Evolutionary conservation across 23 red algal genomes (phyloP).

Genomic region (Agarophyton chilense): DNA sequence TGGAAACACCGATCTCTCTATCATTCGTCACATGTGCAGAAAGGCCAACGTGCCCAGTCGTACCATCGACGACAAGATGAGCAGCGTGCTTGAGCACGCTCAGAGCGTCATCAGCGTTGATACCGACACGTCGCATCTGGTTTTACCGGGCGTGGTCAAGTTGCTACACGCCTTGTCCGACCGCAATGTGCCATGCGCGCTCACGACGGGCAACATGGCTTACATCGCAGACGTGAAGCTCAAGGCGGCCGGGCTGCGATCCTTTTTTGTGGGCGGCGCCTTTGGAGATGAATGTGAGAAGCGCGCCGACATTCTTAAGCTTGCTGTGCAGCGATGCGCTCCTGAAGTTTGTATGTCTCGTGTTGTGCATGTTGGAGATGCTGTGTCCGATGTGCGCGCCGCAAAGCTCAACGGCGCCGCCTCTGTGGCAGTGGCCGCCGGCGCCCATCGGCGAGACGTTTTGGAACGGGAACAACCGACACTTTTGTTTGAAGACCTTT

Average conservation of each 20-base stretch:
- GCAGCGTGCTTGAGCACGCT: conserved; percentile 9
- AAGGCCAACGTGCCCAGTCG: neutral
- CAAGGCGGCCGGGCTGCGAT: conserved; percentile 9
- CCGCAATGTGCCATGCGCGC: conserved; percentile 14
- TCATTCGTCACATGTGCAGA: conserved; percentile 51
- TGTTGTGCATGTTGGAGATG: conserved; percentile 74
- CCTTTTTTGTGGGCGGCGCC: conserved; percentile 44
- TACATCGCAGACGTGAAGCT: conserved; percentile 36
- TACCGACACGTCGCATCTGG: conserved; percentile 27
- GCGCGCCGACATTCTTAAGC: conserved; percentile 36
- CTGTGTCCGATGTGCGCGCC: conserved; percentile 38
- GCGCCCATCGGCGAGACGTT: neutral
- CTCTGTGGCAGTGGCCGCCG: conserved; percentile 41
- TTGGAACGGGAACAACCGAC: conserved; percentile 4
- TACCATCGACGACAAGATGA: neutral
- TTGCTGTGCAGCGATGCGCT: conserved; percentile 35
- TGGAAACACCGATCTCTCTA: conserved; percentile 49
- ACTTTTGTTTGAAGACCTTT: conserved; percentile 39
- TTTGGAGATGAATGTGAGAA: conserved; percentile 50
- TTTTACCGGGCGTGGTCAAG: conserved; percentile 50
- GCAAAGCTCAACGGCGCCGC: conserved; percentile 21
- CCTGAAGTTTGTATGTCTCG: neutral
- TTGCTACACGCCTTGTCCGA: neutral
- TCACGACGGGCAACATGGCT: conserved; percentile 70
- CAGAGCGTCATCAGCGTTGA: conserved; percentile 7